Base-by-base conservation (phyloP, 2,329 filamentous ascomycete species). In the Fonsecaea monophora region DNA sequence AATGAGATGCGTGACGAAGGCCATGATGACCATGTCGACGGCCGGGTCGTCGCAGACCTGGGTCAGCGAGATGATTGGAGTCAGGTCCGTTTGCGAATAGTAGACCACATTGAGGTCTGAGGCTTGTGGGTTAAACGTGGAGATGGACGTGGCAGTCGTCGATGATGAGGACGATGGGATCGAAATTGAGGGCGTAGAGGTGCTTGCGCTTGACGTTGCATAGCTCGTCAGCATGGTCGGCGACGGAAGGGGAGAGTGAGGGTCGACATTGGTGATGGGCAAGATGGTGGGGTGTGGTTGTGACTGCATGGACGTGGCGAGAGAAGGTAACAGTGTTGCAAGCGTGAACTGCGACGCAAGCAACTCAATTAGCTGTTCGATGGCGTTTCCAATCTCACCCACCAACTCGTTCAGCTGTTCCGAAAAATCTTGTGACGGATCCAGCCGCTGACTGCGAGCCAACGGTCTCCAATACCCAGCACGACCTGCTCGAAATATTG, bases 21-120 rank as follows among this genome's bases (percentile, higher is more conserved):
- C 72, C 2, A 77, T 61, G 57, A 75, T 73, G 54, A 77, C 62
- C 6, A 76, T 74, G 60, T 77, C 74, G 35, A 76, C 65, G n/a
- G 64, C 70, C 3, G 70, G 57, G 58, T 76, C 72, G 32, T 60
- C 35, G 68, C 75, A 77, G 12, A 75, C 42, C 62, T 70, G 57
- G 2, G 64, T 62, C 21, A 75, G 68, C 10, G 66, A 60, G 25
- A 73, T 66, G 45, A 66, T 38, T 4, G 54, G 56, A 3, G 72
- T 74, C 10, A 70, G 68, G 21, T 68, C 66, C 6, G 72, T 70
- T 65, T 74, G 71, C 35, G 72, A 74, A 59, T 73, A 75, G 68
- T 75, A 75, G 12, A 74, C 74, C 50, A 68, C 62, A 34, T 69
- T 71, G 32, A 71, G 62, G 48, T 71, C 62, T 1, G 57, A 37